Evolutionary conservation across 805 yeast species (phyloP), one percentile per base, ranked within the genome.

Genomic region (Groenewaldozyma salmanticensis): DNA sequence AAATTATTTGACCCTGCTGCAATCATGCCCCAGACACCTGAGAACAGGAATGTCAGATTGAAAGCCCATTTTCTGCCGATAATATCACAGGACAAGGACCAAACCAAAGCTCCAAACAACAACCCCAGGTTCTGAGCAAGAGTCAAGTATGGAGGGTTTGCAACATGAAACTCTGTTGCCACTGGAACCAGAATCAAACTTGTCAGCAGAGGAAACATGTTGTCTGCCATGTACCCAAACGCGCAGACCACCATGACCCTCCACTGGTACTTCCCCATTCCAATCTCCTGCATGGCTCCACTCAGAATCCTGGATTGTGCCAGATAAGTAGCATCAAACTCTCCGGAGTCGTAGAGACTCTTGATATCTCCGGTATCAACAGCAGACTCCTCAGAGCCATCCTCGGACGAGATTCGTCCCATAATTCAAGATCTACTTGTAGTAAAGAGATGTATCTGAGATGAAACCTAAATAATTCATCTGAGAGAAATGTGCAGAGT

Each of bases 261-360:
- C 42, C 65, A 59, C n/a, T 74, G 78, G 44, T 67, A 70, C 68
- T 70, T 65, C 1, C 80, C 74, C 58, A 75, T 71, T 0, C 80
- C 80, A 38, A 75, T 71, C 47, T 75, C 77, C 47, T 74, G 77
- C 36, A 75, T 59, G 6, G 80, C 77, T 42, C 72, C 58, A 50
- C 72, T 71, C 37, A 74, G 6, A 16, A 44, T 21, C 31, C 37
- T 33, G 7, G 47, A 37, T 31, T 44, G 41, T n/a, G 44, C 47
- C 32, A 44, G 22, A 29, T 44, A 44, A 9, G 37, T 42, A 17
- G 13, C 27, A 21, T 42, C 42, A 24, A 44, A 44, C 34, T 42
- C 47, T 4, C 24, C 39, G 11, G 37, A 42, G 9, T 29, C 19
- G 35, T 36, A 44, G 31, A 44, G 24, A 20, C 42, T 21, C 21